Evolutionary conservation across 2,329 filamentous ascomycete species (phyloP), one percentile per base, ranked within the genome.

Genomic region (Curvularia sp.): DNA sequence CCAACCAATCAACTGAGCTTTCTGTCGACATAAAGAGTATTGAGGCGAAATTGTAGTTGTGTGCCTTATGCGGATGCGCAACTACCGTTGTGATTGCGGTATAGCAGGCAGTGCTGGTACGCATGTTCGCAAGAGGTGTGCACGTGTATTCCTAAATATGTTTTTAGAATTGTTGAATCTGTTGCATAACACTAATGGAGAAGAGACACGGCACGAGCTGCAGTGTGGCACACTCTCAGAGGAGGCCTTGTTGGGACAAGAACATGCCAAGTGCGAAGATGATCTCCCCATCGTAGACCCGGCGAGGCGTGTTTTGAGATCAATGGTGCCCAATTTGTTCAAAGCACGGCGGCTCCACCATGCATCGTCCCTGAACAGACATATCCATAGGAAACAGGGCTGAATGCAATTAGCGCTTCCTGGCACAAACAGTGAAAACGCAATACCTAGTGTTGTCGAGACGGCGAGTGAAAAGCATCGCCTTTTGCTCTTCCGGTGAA

Each of bases 181-280:
- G 45, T 25, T 46, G 27, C 55, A 53, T 34, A 38, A 13, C 13
- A 46, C 18, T 13, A 42, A 18, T 5, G 7, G 32, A 32, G n/a
- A 10, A 6, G 41, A 45, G 25, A 19, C n/a, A 18, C 49, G 34
- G 51, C 49, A 27, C 27, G 28, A 47, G 39, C 39, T 27, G 32
- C 34, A 47, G 13, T 53, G 57, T 39, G 57, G 57, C 54, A 53
- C 49, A 21, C 46, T 27, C 39, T 53, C 23, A 12, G 49, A 28
- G n/a, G 25, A 27, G n/a, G 21, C 9, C 21, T 38, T 13, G 49
- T 57, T 41, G 57, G 46, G 27, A 38, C 32, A 28, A 41, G 50
- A 50, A 47, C 34, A 43, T 36, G 53, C 28, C 46, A 38, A 21
- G n/a, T 27, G 10, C 28, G 34, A 12, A 38, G 47, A 28, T 18